A percentile compares a stretch with the other conserved stretches of the same genome.
phyloP scores from a whole-genome alignment of 202 grass and related monocot genomes.

The Carex sylvatica region DNA sequence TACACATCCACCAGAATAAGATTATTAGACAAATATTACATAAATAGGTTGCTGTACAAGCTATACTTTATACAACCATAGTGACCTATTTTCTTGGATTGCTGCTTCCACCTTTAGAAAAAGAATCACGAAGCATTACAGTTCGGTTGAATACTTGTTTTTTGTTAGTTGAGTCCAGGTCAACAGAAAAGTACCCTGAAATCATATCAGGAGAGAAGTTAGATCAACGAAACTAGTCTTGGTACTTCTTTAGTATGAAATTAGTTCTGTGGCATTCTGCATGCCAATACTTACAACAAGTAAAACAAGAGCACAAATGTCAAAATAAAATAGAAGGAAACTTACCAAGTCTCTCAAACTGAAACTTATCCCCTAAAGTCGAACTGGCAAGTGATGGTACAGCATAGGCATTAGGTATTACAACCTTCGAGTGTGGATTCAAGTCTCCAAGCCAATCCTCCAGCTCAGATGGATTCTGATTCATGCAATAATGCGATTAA shows the following conservation, averaged over 20 bases:
- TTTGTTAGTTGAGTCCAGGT: conserved; percentile 37
- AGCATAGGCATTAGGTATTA: conserved; percentile 65
- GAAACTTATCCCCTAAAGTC: conserved; percentile 64
- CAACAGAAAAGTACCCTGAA: conserved; percentile 71
- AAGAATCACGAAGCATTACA: conserved; percentile 71
- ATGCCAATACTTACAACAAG: not conserved
- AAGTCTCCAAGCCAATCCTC: conserved; percentile 83
- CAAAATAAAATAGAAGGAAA: not conserved
- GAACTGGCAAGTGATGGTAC: conserved; percentile 49
- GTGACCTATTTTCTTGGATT: conserved; percentile 11
- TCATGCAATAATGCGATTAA: not conserved
- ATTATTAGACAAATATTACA: not conserved
- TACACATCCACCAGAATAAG: not conserved
- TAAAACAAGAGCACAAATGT: not conserved
- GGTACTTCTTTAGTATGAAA: not conserved
- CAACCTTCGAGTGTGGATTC: conserved; percentile 76
- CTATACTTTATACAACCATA: not conserved
- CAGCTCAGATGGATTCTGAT: conserved; percentile 74
- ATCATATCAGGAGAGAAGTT: conserved; percentile 3
- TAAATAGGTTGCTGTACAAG: not conserved
- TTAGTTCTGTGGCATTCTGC: not conserved
- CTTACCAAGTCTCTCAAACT: conserved; percentile 92
- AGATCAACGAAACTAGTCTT: not conserved
- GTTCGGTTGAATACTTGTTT: conserved; percentile 75
- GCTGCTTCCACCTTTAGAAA: conserved; percentile 44